These are phyloP conservation scores for Melanogaster broomeanus DNA, from an alignment of 768 basidiomycete species.

Conservation along the genomic window DNA sequence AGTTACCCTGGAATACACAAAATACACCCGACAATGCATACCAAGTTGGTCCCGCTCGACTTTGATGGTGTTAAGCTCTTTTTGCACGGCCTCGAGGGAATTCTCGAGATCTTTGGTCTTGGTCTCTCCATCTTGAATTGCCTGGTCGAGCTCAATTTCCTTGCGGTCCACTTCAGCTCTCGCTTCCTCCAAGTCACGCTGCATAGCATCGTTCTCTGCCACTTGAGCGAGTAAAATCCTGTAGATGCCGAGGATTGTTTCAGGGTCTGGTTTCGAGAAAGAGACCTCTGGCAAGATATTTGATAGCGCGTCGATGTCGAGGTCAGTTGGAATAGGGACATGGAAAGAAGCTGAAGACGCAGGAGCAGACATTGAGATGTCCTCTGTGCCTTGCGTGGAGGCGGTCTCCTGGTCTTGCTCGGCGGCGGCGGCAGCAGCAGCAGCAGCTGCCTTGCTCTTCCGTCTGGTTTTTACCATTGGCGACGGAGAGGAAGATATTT, in stretches of 20 bases:
- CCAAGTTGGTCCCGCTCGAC: conserved; percentile 68
- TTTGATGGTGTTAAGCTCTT: conserved; percentile 57
- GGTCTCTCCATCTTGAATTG: conserved; percentile 75
- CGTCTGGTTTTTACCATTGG: conserved; percentile 57
- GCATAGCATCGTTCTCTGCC: conserved; percentile 52
- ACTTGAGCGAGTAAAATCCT: conserved; percentile 59
- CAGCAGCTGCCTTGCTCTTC: conserved; percentile 57
- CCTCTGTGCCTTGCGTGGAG: conserved; percentile 37
- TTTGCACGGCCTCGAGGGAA: conserved; percentile 50
- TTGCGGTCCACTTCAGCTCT: conserved; percentile 68
- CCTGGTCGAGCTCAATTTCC: conserved; percentile 84
- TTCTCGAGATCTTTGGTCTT: conserved; percentile 57
- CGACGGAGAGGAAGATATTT: conserved; percentile 5
- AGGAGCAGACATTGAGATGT: conserved; percentile 25
- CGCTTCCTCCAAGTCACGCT: conserved; percentile 69
- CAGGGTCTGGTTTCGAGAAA: conserved; percentile 56
- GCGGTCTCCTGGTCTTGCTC: conserved; percentile 36
- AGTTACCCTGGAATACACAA: conserved; percentile 1
- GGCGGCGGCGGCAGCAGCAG: conserved; percentile 33
- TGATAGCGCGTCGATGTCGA: conserved; percentile 62
- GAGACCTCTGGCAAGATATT: conserved; percentile 62
- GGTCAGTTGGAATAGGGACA: conserved; percentile 62
- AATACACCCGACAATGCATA: conserved; percentile 37
- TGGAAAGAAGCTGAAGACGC: conserved; percentile 27
- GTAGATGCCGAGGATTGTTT: conserved; percentile 64